Evolutionary conservation across 441 rosid genomes (phyloP), one percentile per base, ranked within the genome.

Genomic region (Populus tomentosa): DNA sequence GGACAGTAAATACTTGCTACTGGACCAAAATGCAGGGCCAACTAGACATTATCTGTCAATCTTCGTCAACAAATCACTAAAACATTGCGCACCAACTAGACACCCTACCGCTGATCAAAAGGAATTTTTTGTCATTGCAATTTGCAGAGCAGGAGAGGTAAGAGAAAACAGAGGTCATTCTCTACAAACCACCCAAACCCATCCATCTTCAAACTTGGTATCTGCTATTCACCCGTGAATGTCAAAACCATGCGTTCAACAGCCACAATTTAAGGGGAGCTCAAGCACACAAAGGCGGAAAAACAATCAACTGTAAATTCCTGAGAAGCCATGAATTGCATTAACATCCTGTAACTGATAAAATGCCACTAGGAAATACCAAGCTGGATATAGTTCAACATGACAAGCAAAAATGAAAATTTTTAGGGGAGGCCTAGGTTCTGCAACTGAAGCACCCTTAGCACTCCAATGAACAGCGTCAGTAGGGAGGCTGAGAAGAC

Each of bases 221-320:
- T 23, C 28, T 61, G 65, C 2, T 46, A 23, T 21, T 23, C 65
- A 9, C 28, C 65, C 21, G 65, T 23, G 11, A 23, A 61, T 46
- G 56, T 13, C 56, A 21, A 21, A 61, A 61, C 28, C 14, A 21
- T 9, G 28, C 28, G 4, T 3, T 61, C 65, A 23, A 61, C 65
- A 61, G 65, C 65, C 11, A 61, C 14, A 86, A 85, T 86, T 87
- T 88, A 88, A 78, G 90, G 85, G 83, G 81, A 87, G 88, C 89
- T 85, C 84, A 46, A 14, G 20, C 56, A 46, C 56, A 20, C 33
- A 40, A 53, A 6, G 50, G 21, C 3, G 13, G 14, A 70, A 42
- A 70, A 26, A 23, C 26, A 10, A 2, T 21, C 2, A 24, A 18
- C 33, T 11, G 67, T 5, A 23, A 62, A 64, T 71, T 28, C 36